These are phyloP conservation scores for Trametes cubensis DNA, from an alignment of 768 basidiomycete genomes.

Conservation along the genomic window DNA sequence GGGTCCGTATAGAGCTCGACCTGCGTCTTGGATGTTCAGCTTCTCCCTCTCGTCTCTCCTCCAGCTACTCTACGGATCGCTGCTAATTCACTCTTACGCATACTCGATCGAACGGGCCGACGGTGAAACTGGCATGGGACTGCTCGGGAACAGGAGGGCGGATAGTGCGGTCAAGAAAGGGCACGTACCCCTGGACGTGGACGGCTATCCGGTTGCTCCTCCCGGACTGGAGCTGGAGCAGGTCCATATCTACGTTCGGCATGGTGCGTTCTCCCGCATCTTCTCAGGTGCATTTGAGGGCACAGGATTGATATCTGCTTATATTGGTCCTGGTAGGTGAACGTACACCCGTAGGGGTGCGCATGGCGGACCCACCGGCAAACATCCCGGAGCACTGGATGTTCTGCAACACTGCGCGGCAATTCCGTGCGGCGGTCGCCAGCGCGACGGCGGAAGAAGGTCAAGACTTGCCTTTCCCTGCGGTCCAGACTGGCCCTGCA, in stretches of 20 bases:
- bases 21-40: slow-evolving; percentile 11
- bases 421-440: slow-evolving; percentile 51
- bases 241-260: slow-evolving; percentile 74
- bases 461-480: not conserved
- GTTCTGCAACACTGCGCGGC: slow-evolving; percentile 59
- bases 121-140: slow-evolving; percentile 6
- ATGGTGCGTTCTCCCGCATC: slow-evolving; percentile 51
- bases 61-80: slow-evolving; percentile 18
- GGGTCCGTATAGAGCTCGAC: no score
- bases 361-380: slow-evolving; percentile 62
- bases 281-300: no score
- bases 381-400: slow-evolving; percentile 71
- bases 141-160: not conserved
- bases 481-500: slow-evolving; percentile 3
- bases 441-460: slow-evolving; percentile 26
- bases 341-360: slow-evolving; percentile 72
- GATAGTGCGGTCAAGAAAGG: slow-evolving; percentile 8
- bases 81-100: slow-evolving; percentile 13
- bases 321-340: slow-evolving; percentile 52
- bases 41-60: slow-evolving; percentile 13
- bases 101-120: slow-evolving; percentile 3
- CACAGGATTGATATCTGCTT: not conserved
- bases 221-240: slow-evolving; percentile 60
- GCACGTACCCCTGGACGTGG: slow-evolving; percentile 50
- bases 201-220: slow-evolving; percentile 62